These are phyloP conservation scores for Fusarium nisikadoi DNA, from an alignment of 2,329 filamentous ascomycete genomes.

Conservation along the genomic window DNA sequence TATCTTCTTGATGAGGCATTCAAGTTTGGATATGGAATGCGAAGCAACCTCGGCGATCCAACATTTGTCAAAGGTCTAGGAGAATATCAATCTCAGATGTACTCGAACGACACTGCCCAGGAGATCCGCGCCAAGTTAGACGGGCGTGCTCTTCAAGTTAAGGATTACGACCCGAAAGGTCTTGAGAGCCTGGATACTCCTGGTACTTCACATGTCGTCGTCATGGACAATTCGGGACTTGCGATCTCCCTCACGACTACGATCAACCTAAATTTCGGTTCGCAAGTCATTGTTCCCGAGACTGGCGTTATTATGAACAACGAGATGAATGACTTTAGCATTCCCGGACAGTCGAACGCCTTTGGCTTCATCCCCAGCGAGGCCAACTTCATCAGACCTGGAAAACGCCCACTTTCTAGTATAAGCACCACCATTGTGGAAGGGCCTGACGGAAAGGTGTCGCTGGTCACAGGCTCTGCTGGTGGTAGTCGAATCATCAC, in stretches of 20 bases:
- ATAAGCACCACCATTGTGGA: slow-evolving; percentile 84
- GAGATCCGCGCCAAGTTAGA: slow-evolving; percentile 60
- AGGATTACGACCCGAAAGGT: slow-evolving; percentile 58
- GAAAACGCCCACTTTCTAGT: slow-evolving; percentile 81
- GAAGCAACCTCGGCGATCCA: slow-evolving; percentile 80
- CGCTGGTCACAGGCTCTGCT: slow-evolving; percentile 79
- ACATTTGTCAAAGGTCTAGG: slow-evolving; percentile 71
- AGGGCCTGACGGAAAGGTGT: slow-evolving; percentile 72
- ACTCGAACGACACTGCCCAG: slow-evolving; percentile 70
- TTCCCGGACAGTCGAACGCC: slow-evolving; percentile 74
- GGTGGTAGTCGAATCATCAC: slow-evolving; percentile 90
- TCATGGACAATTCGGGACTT: slow-evolving; percentile 75
- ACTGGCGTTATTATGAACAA: slow-evolving; percentile 80
- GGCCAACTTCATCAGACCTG: slow-evolving; percentile 79
- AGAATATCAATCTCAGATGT: slow-evolving; percentile 69
- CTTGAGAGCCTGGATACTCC: slow-evolving; percentile 67
- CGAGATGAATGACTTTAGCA: slow-evolving; percentile 78
- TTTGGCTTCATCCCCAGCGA: slow-evolving; percentile 82
- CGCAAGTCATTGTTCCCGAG: slow-evolving; percentile 79
- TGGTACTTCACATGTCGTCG: slow-evolving; percentile 74
- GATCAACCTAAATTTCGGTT: slow-evolving; percentile 83
- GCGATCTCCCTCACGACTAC: slow-evolving; percentile 83
- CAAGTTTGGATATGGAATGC: slow-evolving; percentile 81
- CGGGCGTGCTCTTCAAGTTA: slow-evolving; percentile 53
- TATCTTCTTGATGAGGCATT: slow-evolving; percentile 88